Conservation (phyloP, 495 filamentous ascomycete genomes). For the Cryomyces minteri region DNA sequence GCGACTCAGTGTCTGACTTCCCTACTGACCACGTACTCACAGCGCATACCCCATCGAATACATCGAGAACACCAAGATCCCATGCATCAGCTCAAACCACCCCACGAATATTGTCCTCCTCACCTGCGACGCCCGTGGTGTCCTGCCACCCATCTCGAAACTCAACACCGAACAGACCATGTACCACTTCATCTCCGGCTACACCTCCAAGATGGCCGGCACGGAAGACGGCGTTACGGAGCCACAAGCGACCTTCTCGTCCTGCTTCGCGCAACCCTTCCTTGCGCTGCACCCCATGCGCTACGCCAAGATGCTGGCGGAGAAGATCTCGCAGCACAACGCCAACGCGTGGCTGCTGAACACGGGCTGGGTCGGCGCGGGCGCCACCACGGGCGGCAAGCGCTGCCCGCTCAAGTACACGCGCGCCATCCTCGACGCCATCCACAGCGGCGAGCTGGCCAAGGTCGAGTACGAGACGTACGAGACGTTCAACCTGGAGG, state of each 20-base stretch:
- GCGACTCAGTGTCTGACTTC: not conserved
- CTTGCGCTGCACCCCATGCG: constrained; percentile 97
- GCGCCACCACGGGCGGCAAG: constrained; percentile 86
- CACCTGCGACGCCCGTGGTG: constrained; percentile 94
- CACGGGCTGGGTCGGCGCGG: constrained; percentile 97
- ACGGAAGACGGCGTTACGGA: constrained; percentile 94
- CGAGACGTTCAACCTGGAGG: constrained; percentile 87
- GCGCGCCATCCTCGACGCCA: constrained; percentile 91
- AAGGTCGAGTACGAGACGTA: constrained; percentile 87
- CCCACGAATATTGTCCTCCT: constrained; percentile 95
- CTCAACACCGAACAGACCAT: constrained; percentile 90
- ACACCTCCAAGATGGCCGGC: constrained; percentile 99
- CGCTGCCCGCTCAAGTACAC: constrained; percentile 99
- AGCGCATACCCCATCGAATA: constrained; percentile 96
- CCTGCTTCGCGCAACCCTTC: constrained; percentile 99
- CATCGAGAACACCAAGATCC: constrained; percentile 97
- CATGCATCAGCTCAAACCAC: constrained; percentile 72
- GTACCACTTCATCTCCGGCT: constrained; percentile 99
- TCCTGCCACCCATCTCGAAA: constrained; percentile 95
- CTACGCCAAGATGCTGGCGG: constrained; percentile 93
- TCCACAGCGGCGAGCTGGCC: constrained; percentile 89
- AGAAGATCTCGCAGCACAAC: constrained; percentile 90
- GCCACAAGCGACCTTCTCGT: constrained; percentile 96
- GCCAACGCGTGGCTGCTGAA: constrained; percentile 97
- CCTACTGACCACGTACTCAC: not conserved